Conservation (phyloP, 2,329 filamentous ascomycete species). For the Aspergillus persii region DNA sequence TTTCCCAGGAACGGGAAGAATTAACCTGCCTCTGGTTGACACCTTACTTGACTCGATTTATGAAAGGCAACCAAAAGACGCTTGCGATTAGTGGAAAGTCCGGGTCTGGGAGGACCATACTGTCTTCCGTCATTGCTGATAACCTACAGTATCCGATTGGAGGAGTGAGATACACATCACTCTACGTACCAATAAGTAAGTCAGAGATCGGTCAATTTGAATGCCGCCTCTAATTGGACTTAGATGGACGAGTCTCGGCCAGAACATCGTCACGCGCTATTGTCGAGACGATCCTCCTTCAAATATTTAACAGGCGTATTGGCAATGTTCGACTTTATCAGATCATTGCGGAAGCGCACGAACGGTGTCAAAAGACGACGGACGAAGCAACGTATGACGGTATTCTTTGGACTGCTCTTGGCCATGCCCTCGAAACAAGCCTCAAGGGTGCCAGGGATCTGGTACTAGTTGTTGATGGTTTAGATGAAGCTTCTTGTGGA, state of each 20-base stretch:
- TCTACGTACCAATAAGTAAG: conserved; percentile 39
- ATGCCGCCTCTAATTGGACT: background rate
- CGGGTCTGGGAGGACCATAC: conserved; percentile 40
- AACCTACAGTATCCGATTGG: conserved; percentile 38
- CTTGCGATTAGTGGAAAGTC: conserved; percentile 45
- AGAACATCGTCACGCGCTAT: conserved; percentile 31
- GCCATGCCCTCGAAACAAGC: conserved; percentile 26
- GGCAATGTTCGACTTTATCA: conserved; percentile 40
- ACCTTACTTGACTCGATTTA: conserved; percentile 49
- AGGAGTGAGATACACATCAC: conserved; percentile 32
- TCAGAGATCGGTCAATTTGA: background rate
- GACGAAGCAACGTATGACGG: conserved; percentile 32
- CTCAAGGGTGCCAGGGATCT: conserved; percentile 34
- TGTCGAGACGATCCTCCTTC: conserved; percentile 36
- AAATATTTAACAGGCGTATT: conserved; percentile 40
- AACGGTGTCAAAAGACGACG: conserved; percentile 23
- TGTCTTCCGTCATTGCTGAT: conserved; percentile 41
- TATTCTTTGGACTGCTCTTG: conserved; percentile 36
- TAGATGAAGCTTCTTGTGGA: conserved; percentile 35
- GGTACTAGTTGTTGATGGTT: conserved; percentile 39
- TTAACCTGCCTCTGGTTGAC: conserved; percentile 56
- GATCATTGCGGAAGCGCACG: conserved; percentile 32
- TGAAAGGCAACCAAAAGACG: conserved; percentile 44
- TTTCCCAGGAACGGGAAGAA: conserved; percentile 46
- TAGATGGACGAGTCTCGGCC: conserved; percentile 33